Conservation (phyloP, 495 filamentous ascomycete genomes). For the Barbatosphaeria neglecta region DNA sequence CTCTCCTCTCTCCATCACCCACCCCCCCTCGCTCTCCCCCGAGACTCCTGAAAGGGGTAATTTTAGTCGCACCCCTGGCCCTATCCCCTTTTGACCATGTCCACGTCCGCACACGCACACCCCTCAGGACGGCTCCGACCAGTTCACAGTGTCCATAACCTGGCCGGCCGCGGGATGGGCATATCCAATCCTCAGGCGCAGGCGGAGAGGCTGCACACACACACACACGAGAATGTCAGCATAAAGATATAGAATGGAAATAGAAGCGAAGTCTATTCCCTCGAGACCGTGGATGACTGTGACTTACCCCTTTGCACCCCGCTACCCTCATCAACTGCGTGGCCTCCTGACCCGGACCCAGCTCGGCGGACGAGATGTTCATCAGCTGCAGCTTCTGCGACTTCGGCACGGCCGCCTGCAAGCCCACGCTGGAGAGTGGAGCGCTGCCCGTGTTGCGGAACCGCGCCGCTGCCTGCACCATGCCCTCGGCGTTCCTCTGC, state of each 20-base stretch:
- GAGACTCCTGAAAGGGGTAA: too few relatives aligned
- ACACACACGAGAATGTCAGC: slow-evolving; percentile 21
- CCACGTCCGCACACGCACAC: too few relatives aligned
- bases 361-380: slow-evolving; percentile 67
- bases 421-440: slow-evolving; percentile 54
- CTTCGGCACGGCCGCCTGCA: slow-evolving; percentile 95
- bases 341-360: slow-evolving; percentile 69
- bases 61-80: too few relatives aligned
- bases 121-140: slow-evolving; percentile 61
- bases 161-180: slow-evolving; percentile 52
- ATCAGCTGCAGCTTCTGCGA: slow-evolving; percentile 84
- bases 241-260: slow-evolving; percentile 3
- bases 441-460: slow-evolving; percentile 66
- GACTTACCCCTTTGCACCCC: slow-evolving; percentile 77
- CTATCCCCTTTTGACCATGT: too few relatives aligned
- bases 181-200: slow-evolving; percentile 79
- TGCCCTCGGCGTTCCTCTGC: slow-evolving; percentile 62
- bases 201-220: slow-evolving; percentile 42
- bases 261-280: slow-evolving; percentile 11
- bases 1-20: too few relatives aligned
- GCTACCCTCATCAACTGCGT: slow-evolving; percentile 78
- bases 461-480: slow-evolving; percentile 64
- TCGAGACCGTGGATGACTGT: too few relatives aligned
- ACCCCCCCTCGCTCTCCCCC: too few relatives aligned
- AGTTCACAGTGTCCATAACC: slow-evolving; percentile 89